Percentiles rank a stretch among this genome's conserved stretches.
Conservation (phyloP, 2,329 filamentous ascomycete species). For the Curvularia eragrostidis region DNA sequence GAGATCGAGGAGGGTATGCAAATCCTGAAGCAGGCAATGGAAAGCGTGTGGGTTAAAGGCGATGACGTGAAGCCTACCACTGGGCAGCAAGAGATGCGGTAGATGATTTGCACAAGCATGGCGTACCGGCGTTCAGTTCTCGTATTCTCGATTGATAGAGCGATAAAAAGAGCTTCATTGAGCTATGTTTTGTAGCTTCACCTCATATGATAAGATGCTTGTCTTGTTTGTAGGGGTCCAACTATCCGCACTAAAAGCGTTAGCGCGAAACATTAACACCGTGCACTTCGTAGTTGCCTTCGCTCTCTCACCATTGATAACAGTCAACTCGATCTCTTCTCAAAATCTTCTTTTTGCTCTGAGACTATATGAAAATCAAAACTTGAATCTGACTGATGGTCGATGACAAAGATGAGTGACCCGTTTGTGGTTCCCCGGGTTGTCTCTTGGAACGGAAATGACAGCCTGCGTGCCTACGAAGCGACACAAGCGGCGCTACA, state of each 20-base stretch:
- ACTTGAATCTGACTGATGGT: background rate
- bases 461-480: conserved; percentile 4
- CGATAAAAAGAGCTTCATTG: background rate
- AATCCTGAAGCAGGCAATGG: conserved; percentile 74
- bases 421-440: conserved; percentile 3
- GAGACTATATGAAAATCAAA: background rate
- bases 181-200: background rate
- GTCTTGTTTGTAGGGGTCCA: background rate
- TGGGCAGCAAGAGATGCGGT: conserved; percentile 46
- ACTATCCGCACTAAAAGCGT: background rate
- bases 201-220: background rate
- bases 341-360: background rate
- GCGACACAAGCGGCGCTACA: background rate
- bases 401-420: conserved; percentile 1
- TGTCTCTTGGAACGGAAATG: conserved; percentile 1
- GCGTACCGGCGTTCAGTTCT: conserved; percentile 23
- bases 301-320: background rate
- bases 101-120: conserved; percentile 20
- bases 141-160: background rate
- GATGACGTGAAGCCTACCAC: conserved; percentile 41
- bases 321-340: background rate
- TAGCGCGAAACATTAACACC: conserved; percentile 11
- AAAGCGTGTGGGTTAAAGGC: conserved; percentile 58
- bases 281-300: conserved; percentile 17
- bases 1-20: conserved; percentile 80